Evolutionary conservation across 805 yeast genomes (phyloP), one percentile per base, ranked within the genome.

Genomic region (Candida insectalens): DNA sequence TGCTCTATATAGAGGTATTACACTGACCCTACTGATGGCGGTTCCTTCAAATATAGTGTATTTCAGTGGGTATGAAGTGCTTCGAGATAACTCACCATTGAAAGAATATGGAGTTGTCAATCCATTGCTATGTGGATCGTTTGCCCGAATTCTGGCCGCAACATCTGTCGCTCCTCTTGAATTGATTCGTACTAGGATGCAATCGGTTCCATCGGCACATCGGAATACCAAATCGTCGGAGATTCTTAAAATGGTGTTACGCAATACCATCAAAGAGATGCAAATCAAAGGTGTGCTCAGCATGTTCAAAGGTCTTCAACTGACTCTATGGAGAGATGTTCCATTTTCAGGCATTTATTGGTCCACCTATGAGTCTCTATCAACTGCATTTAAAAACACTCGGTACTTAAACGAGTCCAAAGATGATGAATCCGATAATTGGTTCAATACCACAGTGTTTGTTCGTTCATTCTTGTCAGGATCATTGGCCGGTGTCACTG

Each of bases 341-440:
- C 98, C 98, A 2, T 92, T 92, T 53, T 80, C 94, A 41, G 96
- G 94, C 1, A 77, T 89, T 2, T 92, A 92, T 57, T 92, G 98
- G 98, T 73, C 84, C 8, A 69, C 80, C 4, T 85, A 88, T 47
- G 97, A 88, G 49, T 65, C 53, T 39, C 51, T 63, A 25, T 42
- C 58, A 4, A 44, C 40, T 16, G 40, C 34, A 28, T 27, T 65
- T 46, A 49, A 63, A 39, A 35, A 32, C 13, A 16, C 32, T 25
- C 29, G 36, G 4, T 22, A 36, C 54, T 29, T 58, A 53, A 37
- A 55, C 51, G 40, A 38, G 26, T 19, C 40, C 21, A 14, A 34
- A 30, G 37, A 14, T 31, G 28, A 33, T 19, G 29, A 43, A 35
- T 33, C 44, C 10, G 16, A 12, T 15, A 17, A 37, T 10, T 12